These are phyloP conservation scores for Digitaria exilis DNA, from an alignment of 202 grass and related monocot species.

Conservation along the genomic window DNA sequence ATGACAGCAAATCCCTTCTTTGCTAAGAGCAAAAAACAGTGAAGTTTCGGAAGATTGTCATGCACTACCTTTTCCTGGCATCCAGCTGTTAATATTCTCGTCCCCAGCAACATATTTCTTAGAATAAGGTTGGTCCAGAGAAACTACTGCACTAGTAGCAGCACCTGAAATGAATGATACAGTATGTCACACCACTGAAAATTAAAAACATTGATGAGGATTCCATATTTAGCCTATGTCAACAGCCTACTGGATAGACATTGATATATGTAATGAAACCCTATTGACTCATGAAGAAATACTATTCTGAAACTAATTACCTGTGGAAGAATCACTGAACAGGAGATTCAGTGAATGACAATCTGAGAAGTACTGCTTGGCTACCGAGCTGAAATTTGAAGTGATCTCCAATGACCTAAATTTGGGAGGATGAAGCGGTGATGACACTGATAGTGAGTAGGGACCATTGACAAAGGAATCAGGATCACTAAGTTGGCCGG, in stretches of 20 bases:
- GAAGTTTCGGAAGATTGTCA: neutral
- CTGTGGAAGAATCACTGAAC: constrained; percentile 77
- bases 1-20: neutral
- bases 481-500: constrained; percentile 79
- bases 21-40: constrained; percentile 5
- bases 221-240: constrained; percentile 14
- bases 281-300: neutral
- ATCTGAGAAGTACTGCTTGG: constrained; percentile 90
- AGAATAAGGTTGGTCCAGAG: constrained; percentile 40
- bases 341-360: constrained; percentile 90
- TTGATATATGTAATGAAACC: constrained; percentile 20
- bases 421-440: constrained; percentile 88
- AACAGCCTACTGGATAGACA: constrained; percentile 27
- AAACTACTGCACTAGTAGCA: constrained; percentile 33
- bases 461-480: constrained; percentile 94
- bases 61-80: constrained; percentile 44
- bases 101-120: constrained; percentile 50
- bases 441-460: constrained; percentile 70
- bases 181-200: constrained; percentile 5
- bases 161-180: constrained; percentile 33
- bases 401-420: constrained; percentile 70
- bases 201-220: constrained; percentile 37
- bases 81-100: constrained; percentile 33
- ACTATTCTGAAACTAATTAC: constrained; percentile 24
- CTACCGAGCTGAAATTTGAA: constrained; percentile 76